These are phyloP conservation scores for Plasmodium inui DNA, from an alignment of 169 alveolate species.

Conservation along the genomic window DNA sequence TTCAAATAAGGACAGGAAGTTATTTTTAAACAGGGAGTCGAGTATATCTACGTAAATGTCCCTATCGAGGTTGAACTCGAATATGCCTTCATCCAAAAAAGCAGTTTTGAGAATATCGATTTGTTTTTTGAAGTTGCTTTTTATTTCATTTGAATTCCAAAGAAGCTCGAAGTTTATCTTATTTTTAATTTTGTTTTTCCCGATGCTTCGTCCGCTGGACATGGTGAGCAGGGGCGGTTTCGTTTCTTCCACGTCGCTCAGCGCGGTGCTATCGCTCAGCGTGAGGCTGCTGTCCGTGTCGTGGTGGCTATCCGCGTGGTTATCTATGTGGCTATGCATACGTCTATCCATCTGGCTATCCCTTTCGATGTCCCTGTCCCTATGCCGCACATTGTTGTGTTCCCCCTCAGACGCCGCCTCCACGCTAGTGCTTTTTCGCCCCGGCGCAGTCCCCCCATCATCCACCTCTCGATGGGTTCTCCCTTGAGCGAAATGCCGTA, in stretches of 20 bases:
- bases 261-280: neutral
- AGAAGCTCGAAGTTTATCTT: conserved; percentile 66
- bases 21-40: conserved; percentile 46
- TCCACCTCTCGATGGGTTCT: neutral
- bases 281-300: conserved; percentile 15
- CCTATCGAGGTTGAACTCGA: conserved; percentile 50
- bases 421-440: neutral
- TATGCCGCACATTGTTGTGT: neutral
- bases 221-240: neutral
- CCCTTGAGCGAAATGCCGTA: neutral
- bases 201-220: neutral
- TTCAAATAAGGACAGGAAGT: conserved; percentile 33
- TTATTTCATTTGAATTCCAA: conserved; percentile 72
- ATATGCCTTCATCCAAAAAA: conserved; percentile 70
- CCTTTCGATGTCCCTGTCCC: neutral
- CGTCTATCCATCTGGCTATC: neutral
- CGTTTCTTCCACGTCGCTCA: conserved; percentile 51
- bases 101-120: conserved; percentile 68
- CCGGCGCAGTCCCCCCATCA: neutral
- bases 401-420: neutral
- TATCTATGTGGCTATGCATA: neutral
- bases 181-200: conserved; percentile 51
- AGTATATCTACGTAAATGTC: conserved; percentile 71
- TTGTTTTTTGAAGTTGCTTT: conserved; percentile 47
- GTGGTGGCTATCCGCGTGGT: neutral